Percentiles rank a stretch among this genome's conserved stretches.
Conservation (phyloP, 1,284 basidiomycete species). For the Leccinum fallax region DNA sequence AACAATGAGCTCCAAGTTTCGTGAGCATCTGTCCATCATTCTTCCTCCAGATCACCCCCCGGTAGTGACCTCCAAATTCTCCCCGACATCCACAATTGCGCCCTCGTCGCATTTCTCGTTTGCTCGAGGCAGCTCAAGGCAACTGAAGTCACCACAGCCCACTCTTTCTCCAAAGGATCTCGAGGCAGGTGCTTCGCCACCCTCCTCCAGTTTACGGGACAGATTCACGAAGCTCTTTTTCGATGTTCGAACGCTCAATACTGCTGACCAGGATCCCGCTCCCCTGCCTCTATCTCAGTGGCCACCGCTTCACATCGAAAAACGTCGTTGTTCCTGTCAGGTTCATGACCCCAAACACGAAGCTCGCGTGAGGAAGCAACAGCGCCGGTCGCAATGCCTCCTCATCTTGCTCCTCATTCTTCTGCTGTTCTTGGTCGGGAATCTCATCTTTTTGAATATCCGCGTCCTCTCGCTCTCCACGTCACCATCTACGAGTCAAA, state of each 20-base stretch:
- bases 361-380: slow-evolving; percentile 34
- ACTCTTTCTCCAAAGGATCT: slow-evolving; percentile 26
- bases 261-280: slow-evolving; percentile 30
- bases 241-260: slow-evolving; percentile 35
- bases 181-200: slow-evolving; percentile 28
- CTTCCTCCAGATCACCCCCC: slow-evolving; percentile 12
- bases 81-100: slow-evolving; percentile 36
- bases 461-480: slow-evolving; percentile 34
- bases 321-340: slow-evolving; percentile 37
- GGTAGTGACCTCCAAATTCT: slow-evolving; percentile 37
- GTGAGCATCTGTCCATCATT: slow-evolving; percentile 38
- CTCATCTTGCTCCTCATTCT: slow-evolving; percentile 41
- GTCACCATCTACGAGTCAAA: slow-evolving; percentile 18
- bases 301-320: slow-evolving; percentile 45
- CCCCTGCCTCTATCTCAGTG: slow-evolving; percentile 36
- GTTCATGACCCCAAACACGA: slow-evolving; percentile 27
- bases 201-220: slow-evolving; percentile 28
- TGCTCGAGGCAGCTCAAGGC: slow-evolving; percentile 17
- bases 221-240: slow-evolving; percentile 42
- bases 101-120: slow-evolving; percentile 27
- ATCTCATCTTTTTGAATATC: slow-evolving; percentile 44
- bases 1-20: slow-evolving; percentile 35
- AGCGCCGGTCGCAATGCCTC: slow-evolving; percentile 35
- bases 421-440: slow-evolving; percentile 46
- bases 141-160: slow-evolving; percentile 7